Percentiles rank a stretch among this genome's conserved stretches.
Evolutionary conservation across 345 rosid species (phyloP).

Genomic region (Bruguiera parviflora): DNA sequence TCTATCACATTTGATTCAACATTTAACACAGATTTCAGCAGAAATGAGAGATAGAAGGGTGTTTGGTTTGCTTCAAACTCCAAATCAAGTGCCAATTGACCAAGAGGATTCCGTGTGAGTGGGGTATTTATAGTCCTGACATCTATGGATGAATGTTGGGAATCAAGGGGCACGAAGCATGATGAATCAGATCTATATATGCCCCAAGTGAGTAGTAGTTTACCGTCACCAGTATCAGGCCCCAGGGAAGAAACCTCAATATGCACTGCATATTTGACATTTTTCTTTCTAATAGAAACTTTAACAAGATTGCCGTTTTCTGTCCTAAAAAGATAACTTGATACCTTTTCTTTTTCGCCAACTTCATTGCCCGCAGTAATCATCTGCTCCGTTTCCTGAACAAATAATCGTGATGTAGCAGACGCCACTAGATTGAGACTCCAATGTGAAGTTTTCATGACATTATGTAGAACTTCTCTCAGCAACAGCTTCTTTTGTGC

Average conservation of each 20-base stretch:
- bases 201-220: conserved; percentile 60
- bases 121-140: conserved; percentile 43
- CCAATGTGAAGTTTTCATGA: conserved; percentile 5
- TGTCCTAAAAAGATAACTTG: conserved; percentile 61
- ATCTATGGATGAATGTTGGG: conserved; percentile 29
- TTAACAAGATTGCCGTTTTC: conserved; percentile 66
- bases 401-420: conserved; percentile 50
- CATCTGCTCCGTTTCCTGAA: conserved; percentile 38
- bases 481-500: conserved; percentile 25
- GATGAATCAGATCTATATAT: conserved; percentile 64
- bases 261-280: conserved; percentile 44
- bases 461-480: conserved; percentile 24
- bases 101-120: conserved; percentile 40
- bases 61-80: conserved; percentile 62
- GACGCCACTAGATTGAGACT: conserved; percentile 31
- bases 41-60: conserved; percentile 76
- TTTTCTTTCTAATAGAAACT: conserved; percentile 53
- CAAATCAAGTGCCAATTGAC: conserved; percentile 47
- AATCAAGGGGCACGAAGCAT: conserved; percentile 48
- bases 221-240: conserved; percentile 27
- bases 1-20: conserved; percentile 31
- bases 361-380: conserved; percentile 31
- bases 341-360: conserved; percentile 38
- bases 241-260: conserved; percentile 61
- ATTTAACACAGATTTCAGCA: conserved; percentile 43